Percentiles rank a stretch among this genome's conserved stretches.
These are phyloP conservation scores for Lodderomyces parapsilosis DNA, from an alignment of 1,139 yeast genomes.

Conservation along the genomic window DNA sequence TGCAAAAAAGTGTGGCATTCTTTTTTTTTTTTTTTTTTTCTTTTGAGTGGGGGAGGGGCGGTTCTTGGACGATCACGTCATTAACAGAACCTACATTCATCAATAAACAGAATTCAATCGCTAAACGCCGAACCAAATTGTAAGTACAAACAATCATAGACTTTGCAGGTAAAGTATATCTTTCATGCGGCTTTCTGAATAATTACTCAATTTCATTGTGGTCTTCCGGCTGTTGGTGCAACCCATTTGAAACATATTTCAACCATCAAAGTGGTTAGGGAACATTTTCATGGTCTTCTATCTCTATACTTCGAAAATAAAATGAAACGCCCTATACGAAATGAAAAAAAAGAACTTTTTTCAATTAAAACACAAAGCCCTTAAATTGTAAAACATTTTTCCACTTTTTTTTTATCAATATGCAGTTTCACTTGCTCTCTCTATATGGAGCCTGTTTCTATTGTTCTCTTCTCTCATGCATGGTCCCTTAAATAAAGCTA, in stretches of 20 bases:
- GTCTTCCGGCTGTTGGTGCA: too few species aligned
- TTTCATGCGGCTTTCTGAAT: too few species aligned
- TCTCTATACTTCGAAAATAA: not conserved
- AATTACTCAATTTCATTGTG: too few species aligned
- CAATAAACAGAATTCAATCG: not conserved
- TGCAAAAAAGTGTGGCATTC: not conserved
- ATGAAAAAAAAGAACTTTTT: not conserved
- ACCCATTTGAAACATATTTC: too few species aligned
- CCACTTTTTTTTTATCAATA: not conserved
- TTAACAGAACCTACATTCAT: not conserved
- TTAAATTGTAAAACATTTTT: not conserved
- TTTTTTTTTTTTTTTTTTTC: too few species aligned
- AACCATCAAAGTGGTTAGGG: too few species aligned
- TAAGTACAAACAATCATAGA: too few species aligned
- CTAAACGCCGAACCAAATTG: not conserved
- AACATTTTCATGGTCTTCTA: not conserved
- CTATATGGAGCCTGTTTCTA: too few species aligned
- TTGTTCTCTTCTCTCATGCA: not conserved
- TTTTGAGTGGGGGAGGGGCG: too few species aligned
- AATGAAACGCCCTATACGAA: not conserved
- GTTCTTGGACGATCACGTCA: not conserved
- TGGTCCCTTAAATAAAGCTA: constrained; percentile 1
- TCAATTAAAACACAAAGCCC: not conserved
- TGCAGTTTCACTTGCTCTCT: not conserved
- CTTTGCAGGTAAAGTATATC: not conserved